Evolutionary conservation across 164 flowering plant genomes (phyloP).

Genomic region (Euptelea pleiosperma): DNA sequence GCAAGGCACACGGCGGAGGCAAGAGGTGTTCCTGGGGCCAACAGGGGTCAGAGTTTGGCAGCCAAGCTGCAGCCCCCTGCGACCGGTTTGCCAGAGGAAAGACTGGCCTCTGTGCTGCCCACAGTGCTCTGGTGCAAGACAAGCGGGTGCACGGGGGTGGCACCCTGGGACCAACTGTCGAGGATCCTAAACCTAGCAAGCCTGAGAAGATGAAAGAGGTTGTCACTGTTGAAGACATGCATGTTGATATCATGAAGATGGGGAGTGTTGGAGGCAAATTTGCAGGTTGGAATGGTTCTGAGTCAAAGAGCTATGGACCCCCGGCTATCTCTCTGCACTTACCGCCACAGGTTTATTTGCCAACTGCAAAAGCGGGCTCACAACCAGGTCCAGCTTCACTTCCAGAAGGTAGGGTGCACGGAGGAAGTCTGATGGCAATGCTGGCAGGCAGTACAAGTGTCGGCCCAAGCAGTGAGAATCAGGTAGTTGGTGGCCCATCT

Average conservation of each 20-base stretch:
- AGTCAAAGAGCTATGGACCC: neutral
- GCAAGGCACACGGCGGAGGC: slow-evolving; percentile 97
- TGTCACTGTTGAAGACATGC: slow-evolving; percentile 38
- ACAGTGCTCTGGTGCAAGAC: slow-evolving; percentile 71
- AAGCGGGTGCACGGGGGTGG: slow-evolving; percentile 91
- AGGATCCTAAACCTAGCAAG: slow-evolving; percentile 25
- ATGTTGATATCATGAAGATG: slow-evolving; percentile 28
- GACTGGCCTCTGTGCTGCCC: slow-evolving; percentile 79
- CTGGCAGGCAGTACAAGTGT: slow-evolving; percentile 20
- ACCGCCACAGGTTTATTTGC: neutral
- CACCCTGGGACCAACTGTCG: slow-evolving; percentile 45
- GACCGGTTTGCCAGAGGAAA: slow-evolving; percentile 83
- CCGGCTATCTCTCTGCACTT: slow-evolving; percentile 10
- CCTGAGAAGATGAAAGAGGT: slow-evolving; percentile 33
- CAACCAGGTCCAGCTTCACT: slow-evolving; percentile 12
- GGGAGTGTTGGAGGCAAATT: slow-evolving; percentile 11
- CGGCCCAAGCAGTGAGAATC: slow-evolving; percentile 12
- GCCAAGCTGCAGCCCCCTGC: slow-evolving; percentile 45
- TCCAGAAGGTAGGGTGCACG: slow-evolving; percentile 63
- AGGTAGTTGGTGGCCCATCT: slow-evolving; percentile 15
- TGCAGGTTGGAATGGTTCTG: slow-evolving; percentile 16
- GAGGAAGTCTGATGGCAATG: slow-evolving; percentile 48
- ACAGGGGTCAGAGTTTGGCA: slow-evolving; percentile 53
- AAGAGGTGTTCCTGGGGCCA: slow-evolving; percentile 90
- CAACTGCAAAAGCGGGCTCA: neutral